phyloP scores from a whole-genome alignment of 2,329 filamentous ascomycete species.

The Magnaporthiopsis rhizophila region DNA sequence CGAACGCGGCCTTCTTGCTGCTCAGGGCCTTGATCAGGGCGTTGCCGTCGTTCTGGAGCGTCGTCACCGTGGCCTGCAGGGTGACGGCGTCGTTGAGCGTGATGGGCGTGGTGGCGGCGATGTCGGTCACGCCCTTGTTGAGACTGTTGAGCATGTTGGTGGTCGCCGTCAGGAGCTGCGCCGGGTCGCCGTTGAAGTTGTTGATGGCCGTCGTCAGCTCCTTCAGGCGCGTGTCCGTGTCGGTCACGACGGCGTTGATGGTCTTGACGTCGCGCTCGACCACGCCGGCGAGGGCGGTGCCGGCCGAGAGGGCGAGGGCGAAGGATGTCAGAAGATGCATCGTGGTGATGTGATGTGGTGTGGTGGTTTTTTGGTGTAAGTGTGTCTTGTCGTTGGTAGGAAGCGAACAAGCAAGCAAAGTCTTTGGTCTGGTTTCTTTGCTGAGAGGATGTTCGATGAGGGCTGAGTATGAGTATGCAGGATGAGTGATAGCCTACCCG shows the following conservation, averaged over 20 bases:
- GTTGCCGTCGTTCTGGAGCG: constrained; percentile 19
- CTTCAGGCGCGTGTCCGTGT: constrained; percentile 6
- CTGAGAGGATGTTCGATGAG: no score
- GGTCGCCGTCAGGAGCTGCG: neutral
- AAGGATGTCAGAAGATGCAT: neutral
- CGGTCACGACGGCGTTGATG: constrained; percentile 4
- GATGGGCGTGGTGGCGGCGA: constrained; percentile 3
- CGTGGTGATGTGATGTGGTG: neutral
- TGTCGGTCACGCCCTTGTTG: constrained; percentile 4
- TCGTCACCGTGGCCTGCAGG: constrained; percentile 11
- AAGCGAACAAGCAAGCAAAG: no score
- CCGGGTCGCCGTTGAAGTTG: constrained; percentile 7
- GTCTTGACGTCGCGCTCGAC: neutral
- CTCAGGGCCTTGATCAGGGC: constrained; percentile 19
- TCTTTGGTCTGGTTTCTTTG: no score
- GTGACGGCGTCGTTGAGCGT: constrained; percentile 12
- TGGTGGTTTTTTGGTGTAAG: neutral
- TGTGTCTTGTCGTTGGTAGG: neutral
- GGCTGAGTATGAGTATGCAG: no score
- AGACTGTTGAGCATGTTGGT: neutral
- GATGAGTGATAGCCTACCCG: no score
- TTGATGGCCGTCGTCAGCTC: constrained; percentile 2
- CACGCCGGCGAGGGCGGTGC: neutral
- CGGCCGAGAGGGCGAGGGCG: neutral
- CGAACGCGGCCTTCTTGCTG: constrained; percentile 18